Conservation (phyloP, 331 rosid species). For the Quercus tomentella region DNA sequence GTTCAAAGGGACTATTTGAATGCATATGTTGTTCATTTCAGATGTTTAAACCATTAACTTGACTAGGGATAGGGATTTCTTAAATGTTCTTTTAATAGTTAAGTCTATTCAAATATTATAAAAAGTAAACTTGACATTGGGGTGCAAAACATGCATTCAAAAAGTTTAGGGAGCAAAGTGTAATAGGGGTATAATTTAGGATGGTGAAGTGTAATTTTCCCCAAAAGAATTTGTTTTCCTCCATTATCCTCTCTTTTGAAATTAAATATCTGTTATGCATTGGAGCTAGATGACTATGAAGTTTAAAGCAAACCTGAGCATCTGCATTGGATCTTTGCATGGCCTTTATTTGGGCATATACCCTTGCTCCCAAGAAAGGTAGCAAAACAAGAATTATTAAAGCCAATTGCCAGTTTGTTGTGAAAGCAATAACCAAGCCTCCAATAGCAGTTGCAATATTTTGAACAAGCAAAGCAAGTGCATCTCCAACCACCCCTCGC, state of each 20-base stretch:
- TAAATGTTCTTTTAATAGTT: not conserved
- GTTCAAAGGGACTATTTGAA: not conserved
- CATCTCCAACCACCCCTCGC: constrained; percentile 69
- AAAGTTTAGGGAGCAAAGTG: no score
- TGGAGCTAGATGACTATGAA: not conserved
- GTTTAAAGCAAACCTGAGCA: constrained; percentile 51
- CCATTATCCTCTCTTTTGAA: not conserved
- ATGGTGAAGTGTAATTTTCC: no score
- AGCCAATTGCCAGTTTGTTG: constrained; percentile 70
- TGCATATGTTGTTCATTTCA: not conserved
- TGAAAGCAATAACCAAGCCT: constrained; percentile 64
- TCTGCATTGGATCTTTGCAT: constrained; percentile 57
- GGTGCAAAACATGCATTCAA: no score
- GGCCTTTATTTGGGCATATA: constrained; percentile 38
- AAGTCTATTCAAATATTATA: not conserved
- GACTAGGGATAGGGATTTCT: no score
- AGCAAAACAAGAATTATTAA: constrained; percentile 50
- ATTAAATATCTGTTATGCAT: not conserved
- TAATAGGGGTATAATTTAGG: no score
- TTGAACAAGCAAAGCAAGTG: constrained; percentile 59
- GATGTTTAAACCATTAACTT: not conserved
- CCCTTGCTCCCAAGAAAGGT: constrained; percentile 52
- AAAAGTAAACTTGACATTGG: not conserved
- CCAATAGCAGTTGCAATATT: constrained; percentile 41
- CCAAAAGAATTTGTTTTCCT: not conserved